Evolutionary conservation across 768 basidiomycete species (phyloP), one percentile per base, ranked within the genome.

Genomic region (Mycena epipterygia): DNA sequence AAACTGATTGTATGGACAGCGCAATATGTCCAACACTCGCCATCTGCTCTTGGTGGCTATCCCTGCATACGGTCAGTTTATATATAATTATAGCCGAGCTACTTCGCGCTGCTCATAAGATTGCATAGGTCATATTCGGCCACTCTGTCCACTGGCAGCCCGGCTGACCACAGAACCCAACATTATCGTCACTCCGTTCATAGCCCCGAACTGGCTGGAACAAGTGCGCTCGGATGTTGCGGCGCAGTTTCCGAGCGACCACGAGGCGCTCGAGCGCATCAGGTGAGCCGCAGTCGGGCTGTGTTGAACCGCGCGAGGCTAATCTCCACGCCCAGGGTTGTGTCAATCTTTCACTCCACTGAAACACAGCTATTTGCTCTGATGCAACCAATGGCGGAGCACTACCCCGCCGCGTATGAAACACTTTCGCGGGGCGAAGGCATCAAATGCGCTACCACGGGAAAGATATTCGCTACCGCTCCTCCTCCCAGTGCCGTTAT

Each of bases 361-460:
- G 59, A 49, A 9, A 39, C 32, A 11, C 13, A 49, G 4, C 0
- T 66, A 1, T 35, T 41, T n/a, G 27, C 4, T 0, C 48, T 52
- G 1, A 23, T 52, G 2, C 57, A 46, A 3, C n/a, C 21, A n/a
- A 4, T 21, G 4, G 13, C 21, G 5, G 21, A 51, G 29, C 35
- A 42, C 27, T 67, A 53, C 16, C 48, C 57, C 13, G 6, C 30
- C 7, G 49, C 49, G 12, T 48, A 65, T 25, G 46, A 53, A 42
- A 52, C 48, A 19, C 48, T 62, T 5, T 23, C 19, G 23, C 27
- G 23, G 30, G 39, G 58, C 49, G 16, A 29, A 11, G 14, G 33
- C 32, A 63, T 68, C 33, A 48, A 21, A 23, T 68, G 67, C 25
- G 67, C 67, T 37, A 42, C 23, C 21, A 68, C 67, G 16, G 67